Evolutionary conservation across 2,329 filamentous ascomycete species (phyloP), one percentile per base, ranked within the genome.

Genomic region (Seiridium unicorne): DNA sequence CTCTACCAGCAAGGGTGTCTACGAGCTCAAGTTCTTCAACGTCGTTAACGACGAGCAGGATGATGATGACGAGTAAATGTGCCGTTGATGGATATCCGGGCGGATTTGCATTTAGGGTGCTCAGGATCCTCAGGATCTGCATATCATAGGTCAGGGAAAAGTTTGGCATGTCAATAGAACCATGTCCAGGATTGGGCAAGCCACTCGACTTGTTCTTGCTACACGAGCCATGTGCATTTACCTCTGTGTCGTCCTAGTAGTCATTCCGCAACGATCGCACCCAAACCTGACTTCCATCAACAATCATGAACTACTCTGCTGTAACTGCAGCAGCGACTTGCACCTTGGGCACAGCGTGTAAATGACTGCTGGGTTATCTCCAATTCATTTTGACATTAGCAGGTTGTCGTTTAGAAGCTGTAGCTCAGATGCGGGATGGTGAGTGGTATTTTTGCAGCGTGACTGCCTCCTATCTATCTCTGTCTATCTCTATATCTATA

Each of bases 21-120:
- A 99, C 86, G 93, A 97, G 87, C 90, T 99, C 82, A 93, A 96
- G 86, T 99, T 99, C 93, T 99, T 96, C 93, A 99, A 99, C 87
- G 93, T 99, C 77, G 94, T 97, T 76, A 95, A 96, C 82, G 95
- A 99, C 79, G 94, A 93, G 79, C 93, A 87, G 72, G 95, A 98
- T 71, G 95, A 99, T 77, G 95, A 99, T 78, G 95, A 99, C 77
- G 95, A 99, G 81, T 99, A 97, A 87, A 88, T 73, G 72, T 63
- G 65, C 66, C 11, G 58, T 55, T 63, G 32, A 54, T 9, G 36
- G 42, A 51, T 35, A 62, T 36, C 36, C 13, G 18, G 57, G 51
- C 40, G 32, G 57, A 51, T 42, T 44, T 47, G 44, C 40, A 56
- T 57, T 47, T 44, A n/a, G 35, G 36, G 51, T 53, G 32, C 49